Conservation (phyloP, 2,329 filamentous ascomycete genomes). For the Gnomoniopsis smithogilvyi region DNA sequence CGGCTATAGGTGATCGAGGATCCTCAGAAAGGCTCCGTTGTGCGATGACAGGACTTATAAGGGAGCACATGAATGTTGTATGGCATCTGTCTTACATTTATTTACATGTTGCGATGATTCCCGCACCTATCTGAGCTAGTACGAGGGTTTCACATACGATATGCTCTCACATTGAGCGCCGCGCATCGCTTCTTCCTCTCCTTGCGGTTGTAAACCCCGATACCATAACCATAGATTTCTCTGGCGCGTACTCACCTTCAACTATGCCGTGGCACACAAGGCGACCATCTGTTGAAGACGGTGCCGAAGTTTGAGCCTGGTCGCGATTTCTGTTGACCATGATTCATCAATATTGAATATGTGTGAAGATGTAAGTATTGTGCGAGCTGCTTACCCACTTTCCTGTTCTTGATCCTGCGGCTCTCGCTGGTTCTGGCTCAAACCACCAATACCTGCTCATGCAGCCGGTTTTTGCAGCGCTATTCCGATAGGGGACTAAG, state of each 20-base stretch:
- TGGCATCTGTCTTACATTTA: slow-evolving; percentile 12
- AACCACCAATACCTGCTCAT: background rate
- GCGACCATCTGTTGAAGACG: background rate
- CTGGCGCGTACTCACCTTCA: slow-evolving; percentile 8
- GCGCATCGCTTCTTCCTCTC: slow-evolving; percentile 32
- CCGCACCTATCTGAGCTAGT: background rate
- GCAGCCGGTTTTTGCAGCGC: background rate
- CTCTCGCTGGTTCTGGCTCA: background rate
- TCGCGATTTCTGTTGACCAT: background rate
- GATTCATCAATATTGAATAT: background rate
- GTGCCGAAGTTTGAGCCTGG: too few species aligned
- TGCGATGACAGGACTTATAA: background rate
- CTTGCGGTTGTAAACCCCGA: slow-evolving; percentile 27
- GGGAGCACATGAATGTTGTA: background rate
- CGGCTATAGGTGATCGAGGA: background rate
- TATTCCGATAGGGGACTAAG: background rate
- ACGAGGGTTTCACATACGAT: slow-evolving; percentile 24
- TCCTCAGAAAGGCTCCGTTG: background rate
- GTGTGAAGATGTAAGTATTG: background rate
- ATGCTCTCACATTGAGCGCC: slow-evolving; percentile 32
- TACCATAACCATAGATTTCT: slow-evolving; percentile 31
- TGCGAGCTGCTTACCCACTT: background rate
- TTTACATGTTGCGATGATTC: background rate
- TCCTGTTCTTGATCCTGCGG: background rate
- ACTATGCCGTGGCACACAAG: background rate